Base-by-base conservation (phyloP, 805 yeast species). In the Diddensiella caesifluorescens region DNA sequence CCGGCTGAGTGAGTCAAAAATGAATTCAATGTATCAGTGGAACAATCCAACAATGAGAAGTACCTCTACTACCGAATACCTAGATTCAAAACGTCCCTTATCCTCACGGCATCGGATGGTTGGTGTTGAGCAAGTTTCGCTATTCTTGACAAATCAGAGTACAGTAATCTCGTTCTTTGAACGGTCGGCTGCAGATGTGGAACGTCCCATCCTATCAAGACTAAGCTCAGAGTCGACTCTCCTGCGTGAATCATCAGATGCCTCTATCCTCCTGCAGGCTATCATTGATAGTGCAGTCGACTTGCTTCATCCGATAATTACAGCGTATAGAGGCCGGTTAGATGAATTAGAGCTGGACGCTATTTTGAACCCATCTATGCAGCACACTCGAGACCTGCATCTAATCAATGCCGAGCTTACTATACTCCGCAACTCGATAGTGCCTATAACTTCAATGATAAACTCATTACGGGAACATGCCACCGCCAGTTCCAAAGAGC, bases 121-220 rank as follows among this genome's bases (percentile, higher is more conserved):
- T 4, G 79, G 76, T 0, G 61, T 74, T 7, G 83, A 77, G 52
- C 82, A 77, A 52, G 73, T 72, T 2, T 72, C 80, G 0, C 55
- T 76, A 35, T 77, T 71, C 46, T 45, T 77, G 13, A 59, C 70
- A 13, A 56, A 62, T 4, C 64, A 69, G 36, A 64, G 69, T 33
- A 68, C 77, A 0, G 71, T 77, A 9, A 65, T 77, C 3, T 67
- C 81, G 0, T 74, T 77, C 48, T 77, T 77, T 53, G 83, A 77
- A 52, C 70, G 74, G 46, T 67, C 76, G 3, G 79, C 77, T 4
- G 66, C 68, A 34, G 76, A 73, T 35, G 66, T 77, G 19, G 77
- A 72, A 41, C 61, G 61, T 26, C 80, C 82, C 1, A 67, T 77
- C 7, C 57, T 76, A 21, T 57, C 71, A 2, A 63, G 82, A 20